Evolutionary conservation across 192 early-diverging fungal species (phyloP).

Genomic region (Coemansia aciculifera): DNA sequence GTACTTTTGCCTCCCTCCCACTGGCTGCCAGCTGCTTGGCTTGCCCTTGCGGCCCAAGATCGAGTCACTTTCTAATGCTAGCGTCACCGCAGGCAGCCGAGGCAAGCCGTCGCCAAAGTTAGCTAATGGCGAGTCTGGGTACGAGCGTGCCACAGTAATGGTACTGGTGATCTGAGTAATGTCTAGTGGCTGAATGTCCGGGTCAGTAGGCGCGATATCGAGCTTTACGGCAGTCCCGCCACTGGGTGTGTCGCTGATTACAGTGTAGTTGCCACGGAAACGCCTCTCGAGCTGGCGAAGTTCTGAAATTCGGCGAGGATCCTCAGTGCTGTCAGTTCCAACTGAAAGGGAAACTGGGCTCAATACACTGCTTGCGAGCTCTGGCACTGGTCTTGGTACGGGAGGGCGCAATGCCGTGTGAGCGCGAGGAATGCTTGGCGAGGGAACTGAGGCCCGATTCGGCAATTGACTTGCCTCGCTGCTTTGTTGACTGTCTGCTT

Average conservation of each 20-base stretch:
- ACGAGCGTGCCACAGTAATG: conserved; percentile 20
- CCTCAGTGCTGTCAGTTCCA: not conserved
- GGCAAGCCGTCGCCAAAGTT: not conserved
- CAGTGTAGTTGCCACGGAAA: conserved; percentile 37
- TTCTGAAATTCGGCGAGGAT: conserved; percentile 27
- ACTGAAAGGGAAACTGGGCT: not conserved
- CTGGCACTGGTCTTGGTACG: conserved; percentile 26
- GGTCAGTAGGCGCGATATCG: conserved; percentile 42
- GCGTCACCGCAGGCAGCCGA: conserved; percentile 15
- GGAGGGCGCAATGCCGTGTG: conserved; percentile 23
- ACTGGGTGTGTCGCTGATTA: conserved; percentile 9
- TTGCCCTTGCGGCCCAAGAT: conserved; percentile 39
- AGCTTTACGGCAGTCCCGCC: conserved; percentile 21
- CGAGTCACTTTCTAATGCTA: conserved; percentile 28
- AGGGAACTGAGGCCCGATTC: not conserved
- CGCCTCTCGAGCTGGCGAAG: conserved; percentile 51
- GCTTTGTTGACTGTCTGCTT: not conserved
- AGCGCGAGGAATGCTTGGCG: not conserved
- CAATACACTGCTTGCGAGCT: not conserved
- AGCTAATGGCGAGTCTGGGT: conserved; percentile 11
- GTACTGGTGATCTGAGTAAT: conserved; percentile 28
- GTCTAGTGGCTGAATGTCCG: conserved; percentile 34
- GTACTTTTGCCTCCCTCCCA: conserved; percentile 16
- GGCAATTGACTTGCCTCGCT: not conserved
- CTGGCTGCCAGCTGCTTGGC: conserved; percentile 33